Conservation (phyloP, 2,329 filamentous ascomycete genomes). For the Keithomyces neogunnii region DNA sequence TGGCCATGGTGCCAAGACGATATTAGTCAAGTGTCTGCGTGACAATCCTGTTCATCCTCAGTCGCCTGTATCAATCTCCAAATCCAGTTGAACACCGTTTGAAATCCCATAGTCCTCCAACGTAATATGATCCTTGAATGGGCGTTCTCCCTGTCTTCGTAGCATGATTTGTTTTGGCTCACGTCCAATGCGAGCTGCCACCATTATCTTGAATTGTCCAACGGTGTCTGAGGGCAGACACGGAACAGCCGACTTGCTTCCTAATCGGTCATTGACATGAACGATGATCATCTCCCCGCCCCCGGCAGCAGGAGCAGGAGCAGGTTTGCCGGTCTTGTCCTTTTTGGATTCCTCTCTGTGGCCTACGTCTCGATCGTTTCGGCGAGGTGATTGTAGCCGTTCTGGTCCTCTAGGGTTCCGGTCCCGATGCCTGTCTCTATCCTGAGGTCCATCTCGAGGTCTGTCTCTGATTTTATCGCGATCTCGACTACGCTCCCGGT, state of each 20-base stretch:
- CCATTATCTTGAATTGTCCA: slow-evolving; percentile 82
- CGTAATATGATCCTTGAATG: slow-evolving; percentile 85
- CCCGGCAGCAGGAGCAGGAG: slow-evolving; percentile 16
- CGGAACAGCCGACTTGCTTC: slow-evolving; percentile 90
- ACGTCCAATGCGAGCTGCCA: slow-evolving; percentile 80
- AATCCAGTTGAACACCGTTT: slow-evolving; percentile 68
- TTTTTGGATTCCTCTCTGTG: slow-evolving; percentile 23
- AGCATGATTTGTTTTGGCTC: slow-evolving; percentile 87
- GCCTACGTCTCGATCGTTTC: slow-evolving; percentile 21
- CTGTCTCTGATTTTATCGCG: slow-evolving; percentile 13
- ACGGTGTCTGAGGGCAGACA: slow-evolving; percentile 80
- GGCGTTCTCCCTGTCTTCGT: slow-evolving; percentile 83
- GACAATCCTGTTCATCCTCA: slow-evolving; percentile 21
- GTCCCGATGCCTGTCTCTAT: slow-evolving; percentile 19
- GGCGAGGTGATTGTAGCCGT: slow-evolving; percentile 12
- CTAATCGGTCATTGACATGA: slow-evolving; percentile 87
- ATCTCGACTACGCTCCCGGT: slow-evolving; percentile 23
- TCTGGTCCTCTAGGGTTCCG: slow-evolving; percentile 1
- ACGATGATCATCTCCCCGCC: slow-evolving; percentile 86
- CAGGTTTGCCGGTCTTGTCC: slow-evolving; percentile 25
- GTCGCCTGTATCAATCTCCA: slow-evolving; percentile 54
- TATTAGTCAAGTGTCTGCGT: neutral
- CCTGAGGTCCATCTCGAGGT: slow-evolving; percentile 22
- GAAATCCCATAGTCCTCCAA: slow-evolving; percentile 90
- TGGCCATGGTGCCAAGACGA: neutral